phyloP scores from a whole-genome alignment of 768 basidiomycete genomes.

The Gymnopilus junonius region DNA sequence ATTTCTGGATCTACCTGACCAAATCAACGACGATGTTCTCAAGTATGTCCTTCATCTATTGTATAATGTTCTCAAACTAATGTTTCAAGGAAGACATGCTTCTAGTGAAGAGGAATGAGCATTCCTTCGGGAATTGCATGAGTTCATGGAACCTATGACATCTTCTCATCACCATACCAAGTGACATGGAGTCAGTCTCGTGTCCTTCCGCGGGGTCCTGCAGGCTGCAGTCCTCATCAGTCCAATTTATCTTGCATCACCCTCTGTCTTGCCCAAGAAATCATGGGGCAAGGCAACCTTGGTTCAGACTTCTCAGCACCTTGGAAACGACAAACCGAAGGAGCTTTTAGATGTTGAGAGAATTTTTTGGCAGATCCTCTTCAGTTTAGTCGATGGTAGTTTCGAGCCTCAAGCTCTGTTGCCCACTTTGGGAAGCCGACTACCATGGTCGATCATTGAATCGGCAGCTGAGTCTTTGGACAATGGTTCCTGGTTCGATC shows the following conservation, averaged over 20 bases:
- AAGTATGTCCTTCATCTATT: neutral
- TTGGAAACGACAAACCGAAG: neutral
- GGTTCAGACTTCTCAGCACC: neutral
- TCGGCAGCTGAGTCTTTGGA: too few relatives aligned
- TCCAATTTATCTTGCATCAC: too few relatives aligned
- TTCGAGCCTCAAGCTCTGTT: neutral
- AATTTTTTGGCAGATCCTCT: neutral
- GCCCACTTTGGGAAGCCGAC: neutral
- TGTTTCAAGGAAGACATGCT: neutral
- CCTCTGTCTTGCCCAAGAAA: neutral
- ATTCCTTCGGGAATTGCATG: neutral
- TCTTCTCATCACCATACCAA: neutral
- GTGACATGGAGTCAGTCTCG: too few relatives aligned
- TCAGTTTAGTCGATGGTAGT: neutral
- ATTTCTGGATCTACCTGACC: neutral
- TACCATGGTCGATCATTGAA: neutral
- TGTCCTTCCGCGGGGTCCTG: too few relatives aligned
- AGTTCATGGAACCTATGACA: neutral
- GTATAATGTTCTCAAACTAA: too few relatives aligned
- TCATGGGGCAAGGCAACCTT: neutral
- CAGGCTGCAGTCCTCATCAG: too few relatives aligned
- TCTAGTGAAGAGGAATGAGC: neutral
- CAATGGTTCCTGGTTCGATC: neutral
- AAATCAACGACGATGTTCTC: neutral
- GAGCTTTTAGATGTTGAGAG: neutral